Conservation (phyloP, 495 filamentous ascomycete species). For the Penicillium flavigenum region DNA sequence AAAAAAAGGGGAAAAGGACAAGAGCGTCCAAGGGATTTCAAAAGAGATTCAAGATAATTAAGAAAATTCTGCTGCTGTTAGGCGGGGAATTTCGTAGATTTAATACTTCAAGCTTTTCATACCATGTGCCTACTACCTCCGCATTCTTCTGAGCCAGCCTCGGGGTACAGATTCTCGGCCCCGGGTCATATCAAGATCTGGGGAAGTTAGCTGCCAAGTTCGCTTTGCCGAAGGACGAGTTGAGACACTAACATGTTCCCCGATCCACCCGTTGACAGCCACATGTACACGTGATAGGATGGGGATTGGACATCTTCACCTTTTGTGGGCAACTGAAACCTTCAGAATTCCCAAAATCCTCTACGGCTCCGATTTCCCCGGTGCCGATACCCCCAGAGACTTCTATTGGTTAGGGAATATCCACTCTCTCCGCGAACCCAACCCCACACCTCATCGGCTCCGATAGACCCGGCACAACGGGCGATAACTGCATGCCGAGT, state of each 20-base stretch:
- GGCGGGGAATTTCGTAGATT: slow-evolving; percentile 4
- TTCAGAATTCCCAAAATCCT: no score
- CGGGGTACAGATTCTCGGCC: not conserved
- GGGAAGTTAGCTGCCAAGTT: slow-evolving; percentile 7
- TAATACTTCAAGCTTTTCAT: slow-evolving; percentile 1
- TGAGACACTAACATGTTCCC: not conserved
- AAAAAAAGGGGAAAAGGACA: not conserved
- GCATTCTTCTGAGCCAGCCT: slow-evolving; percentile 2
- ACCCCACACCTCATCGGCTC: no score
- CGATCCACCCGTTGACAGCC: not conserved
- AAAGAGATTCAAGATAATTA: not conserved
- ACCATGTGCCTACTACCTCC: not conserved
- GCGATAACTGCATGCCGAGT: no score
- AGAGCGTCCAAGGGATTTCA: not conserved
- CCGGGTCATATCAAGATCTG: slow-evolving; percentile 4
- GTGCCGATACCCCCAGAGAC: no score
- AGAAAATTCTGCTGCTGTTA: no score
- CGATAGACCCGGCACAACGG: no score
- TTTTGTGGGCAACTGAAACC: no score
- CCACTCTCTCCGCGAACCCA: no score
- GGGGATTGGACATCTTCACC: not conserved
- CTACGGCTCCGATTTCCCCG: no score
- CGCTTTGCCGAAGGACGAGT: not conserved
- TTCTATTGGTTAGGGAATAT: no score
- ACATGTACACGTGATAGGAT: not conserved